Conservation (phyloP, 306 rosid species). For the Cucurbita pepo region DNA sequence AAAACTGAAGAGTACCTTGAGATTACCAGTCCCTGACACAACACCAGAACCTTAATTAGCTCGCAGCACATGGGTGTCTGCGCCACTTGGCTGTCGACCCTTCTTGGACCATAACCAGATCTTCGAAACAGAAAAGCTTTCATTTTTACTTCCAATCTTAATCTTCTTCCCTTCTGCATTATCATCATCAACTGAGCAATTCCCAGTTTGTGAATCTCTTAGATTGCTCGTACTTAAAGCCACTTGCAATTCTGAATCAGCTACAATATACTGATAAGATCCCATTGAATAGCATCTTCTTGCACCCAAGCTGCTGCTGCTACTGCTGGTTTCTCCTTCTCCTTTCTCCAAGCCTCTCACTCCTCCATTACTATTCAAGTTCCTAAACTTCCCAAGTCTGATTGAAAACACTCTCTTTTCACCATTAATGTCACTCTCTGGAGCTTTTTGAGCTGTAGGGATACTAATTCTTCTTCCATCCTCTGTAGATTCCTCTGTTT, state of each 20-base stretch:
- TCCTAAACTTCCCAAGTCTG: slow-evolving; percentile 69
- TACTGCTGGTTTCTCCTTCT: slow-evolving; percentile 51
- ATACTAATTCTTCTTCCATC: not conserved
- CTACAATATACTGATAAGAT: slow-evolving; percentile 74
- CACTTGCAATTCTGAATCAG: slow-evolving; percentile 67
- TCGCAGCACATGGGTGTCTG: slow-evolving; percentile 28
- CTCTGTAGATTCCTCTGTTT: not conserved
- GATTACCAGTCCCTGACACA: slow-evolving; percentile 39
- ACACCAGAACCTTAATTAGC: slow-evolving; percentile 24
- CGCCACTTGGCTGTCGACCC: slow-evolving; percentile 39
- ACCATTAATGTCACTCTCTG: slow-evolving; percentile 36
- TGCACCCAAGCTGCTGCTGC: slow-evolving; percentile 40
- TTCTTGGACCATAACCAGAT: slow-evolving; percentile 92
- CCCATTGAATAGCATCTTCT: slow-evolving; percentile 97
- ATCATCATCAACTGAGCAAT: slow-evolving; percentile 34
- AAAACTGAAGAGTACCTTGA: slow-evolving; percentile 17
- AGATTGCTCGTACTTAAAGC: slow-evolving; percentile 37
- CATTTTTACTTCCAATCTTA: slow-evolving; percentile 59
- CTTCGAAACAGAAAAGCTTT: slow-evolving; percentile 83
- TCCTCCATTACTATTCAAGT: slow-evolving; percentile 29
- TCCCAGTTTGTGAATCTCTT: slow-evolving; percentile 31
- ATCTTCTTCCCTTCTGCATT: slow-evolving; percentile 45
- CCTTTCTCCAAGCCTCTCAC: slow-evolving; percentile 11
- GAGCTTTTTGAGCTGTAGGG: slow-evolving; percentile 24
- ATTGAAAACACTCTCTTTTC: slow-evolving; percentile 69